Evolutionary conservation across 2,329 filamentous ascomycete species (phyloP), one percentile per base, ranked within the genome.

Genomic region (Penicillium sp.): DNA sequence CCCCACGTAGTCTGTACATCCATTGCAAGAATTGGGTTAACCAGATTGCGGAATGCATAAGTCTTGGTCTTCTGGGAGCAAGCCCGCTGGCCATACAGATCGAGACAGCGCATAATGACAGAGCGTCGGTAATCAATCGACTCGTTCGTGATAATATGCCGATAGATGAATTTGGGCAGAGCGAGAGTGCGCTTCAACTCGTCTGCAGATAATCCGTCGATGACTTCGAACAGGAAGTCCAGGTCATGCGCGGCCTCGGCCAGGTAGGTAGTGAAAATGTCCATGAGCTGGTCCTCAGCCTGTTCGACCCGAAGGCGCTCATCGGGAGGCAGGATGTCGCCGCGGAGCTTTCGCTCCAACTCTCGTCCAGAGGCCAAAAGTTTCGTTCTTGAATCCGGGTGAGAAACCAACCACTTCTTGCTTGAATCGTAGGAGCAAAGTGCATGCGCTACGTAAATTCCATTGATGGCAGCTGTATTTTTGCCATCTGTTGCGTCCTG

Each of bases 21-120:
- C 90, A 93, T 96, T 3, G 93, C 93, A 54, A 99, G 85, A 39
- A 98, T 96, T 0, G 95, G 96, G 68, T 98, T 99, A 63, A 97
- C 90, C 31, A 99, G 84, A 72, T 96, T 88, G 71, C 91, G 91
- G 70, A 99, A 87, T 35, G 96, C 80, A 73, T 96, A 99, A 52
- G 92, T 90, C 75, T 99, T 99, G 45, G 91, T 90, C 78, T 90
- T 93, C 74, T 97, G 95, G 0, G 90, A 87, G 13, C 88, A 90
- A 46, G 81, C 85, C 69, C 89, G 91, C 49, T 87, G 85, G 7
- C 90, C 88, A 72, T 97, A 99, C 1, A 92, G 81, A 55, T 98
- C 93, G 47, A 99, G 84, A 68, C 92, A 96, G 53, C 90, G 89
- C 68, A 93, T 84, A 43, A 98, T 84, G 2, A 96, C 83, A 5